Conservation (phyloP, 2,329 filamentous ascomycete species). For the Fusarium sp. region DNA sequence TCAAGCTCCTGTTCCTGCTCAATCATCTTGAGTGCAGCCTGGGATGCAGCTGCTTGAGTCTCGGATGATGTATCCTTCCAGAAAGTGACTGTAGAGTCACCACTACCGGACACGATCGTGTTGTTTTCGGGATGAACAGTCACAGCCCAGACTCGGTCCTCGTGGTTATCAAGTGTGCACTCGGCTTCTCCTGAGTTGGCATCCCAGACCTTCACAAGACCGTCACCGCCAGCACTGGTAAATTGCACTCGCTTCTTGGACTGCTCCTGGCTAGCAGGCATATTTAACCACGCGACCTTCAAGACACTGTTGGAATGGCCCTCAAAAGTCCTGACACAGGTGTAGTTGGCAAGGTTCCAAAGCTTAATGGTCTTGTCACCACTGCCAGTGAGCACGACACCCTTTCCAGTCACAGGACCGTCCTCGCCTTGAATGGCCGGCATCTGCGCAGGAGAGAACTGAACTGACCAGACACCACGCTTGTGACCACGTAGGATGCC, state of each 20-base stretch:
- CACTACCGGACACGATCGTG: conserved; percentile 89
- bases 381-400: conserved; percentile 89
- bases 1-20: conserved; percentile 96
- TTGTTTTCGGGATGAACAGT: conserved; percentile 78
- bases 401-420: conserved; percentile 81
- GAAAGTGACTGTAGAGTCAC: conserved; percentile 93
- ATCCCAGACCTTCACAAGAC: conserved; percentile 97
- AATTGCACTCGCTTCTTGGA: conserved; percentile 77
- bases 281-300: conserved; percentile 89
- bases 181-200: conserved; percentile 86
- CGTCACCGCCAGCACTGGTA: conserved; percentile 91
- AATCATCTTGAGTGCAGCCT: conserved; percentile 82
- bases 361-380: conserved; percentile 97
- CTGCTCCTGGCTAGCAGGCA: conserved; percentile 64
- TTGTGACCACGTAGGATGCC: conserved; percentile 94
- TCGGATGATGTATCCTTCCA: conserved; percentile 93
- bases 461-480: conserved; percentile 95
- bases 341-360: conserved; percentile 94
- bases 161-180: conserved; percentile 95
- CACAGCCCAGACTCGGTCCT: conserved; percentile 94
- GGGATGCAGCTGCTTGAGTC: conserved; percentile 81
- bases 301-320: conserved; percentile 96
- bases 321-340: conserved; percentile 93
- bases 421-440: conserved; percentile 81
- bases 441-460: conserved; percentile 85